phyloP scores from a whole-genome alignment of 495 filamentous ascomycete genomes.

The Penicillium silybi region DNA sequence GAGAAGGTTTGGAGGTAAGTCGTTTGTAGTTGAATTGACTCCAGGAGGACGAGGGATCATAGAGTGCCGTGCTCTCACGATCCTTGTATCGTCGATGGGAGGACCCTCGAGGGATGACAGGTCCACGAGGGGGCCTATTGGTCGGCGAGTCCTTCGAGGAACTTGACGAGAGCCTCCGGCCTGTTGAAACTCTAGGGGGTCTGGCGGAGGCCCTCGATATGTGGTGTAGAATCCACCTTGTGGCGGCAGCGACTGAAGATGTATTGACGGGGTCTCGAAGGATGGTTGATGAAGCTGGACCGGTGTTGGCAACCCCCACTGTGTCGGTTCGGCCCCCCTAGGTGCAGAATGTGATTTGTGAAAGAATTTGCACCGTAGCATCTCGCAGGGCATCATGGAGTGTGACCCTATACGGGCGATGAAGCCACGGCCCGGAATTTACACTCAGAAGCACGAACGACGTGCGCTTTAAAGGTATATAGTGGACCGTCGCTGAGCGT shows the following conservation, averaged over 20 bases:
- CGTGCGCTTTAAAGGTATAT: conserved; percentile 3
- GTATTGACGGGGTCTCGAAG: not conserved
- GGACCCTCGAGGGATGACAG: conserved; percentile 41
- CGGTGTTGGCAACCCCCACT: not conserved
- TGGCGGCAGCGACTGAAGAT: not conserved
- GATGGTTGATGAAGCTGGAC: not conserved
- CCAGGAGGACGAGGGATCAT: conserved; percentile 1
- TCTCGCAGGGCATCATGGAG: not conserved
- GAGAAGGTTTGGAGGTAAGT: conserved; percentile 7
- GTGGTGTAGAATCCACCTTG: not conserved
- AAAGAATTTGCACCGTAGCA: not conserved
- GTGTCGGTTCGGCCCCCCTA: not conserved
- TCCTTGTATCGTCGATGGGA: conserved; percentile 22
- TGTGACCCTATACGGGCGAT: not conserved
- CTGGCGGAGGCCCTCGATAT: not conserved
- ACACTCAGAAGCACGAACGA: conserved; percentile 12
- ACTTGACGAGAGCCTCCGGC: not conserved
- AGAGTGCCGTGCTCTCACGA: not conserved
- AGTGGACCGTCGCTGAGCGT: conserved; percentile 9
- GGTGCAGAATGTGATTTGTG: not conserved
- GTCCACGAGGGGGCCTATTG: conserved; percentile 20
- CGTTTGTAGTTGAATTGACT: conserved; percentile 9
- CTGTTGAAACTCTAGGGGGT: not conserved
- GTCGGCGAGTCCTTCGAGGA: not conserved
- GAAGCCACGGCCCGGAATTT: not conserved